Base-by-base conservation (phyloP, 2,329 filamentous ascomycete genomes). In the Albophoma yamanashiensis region DNA sequence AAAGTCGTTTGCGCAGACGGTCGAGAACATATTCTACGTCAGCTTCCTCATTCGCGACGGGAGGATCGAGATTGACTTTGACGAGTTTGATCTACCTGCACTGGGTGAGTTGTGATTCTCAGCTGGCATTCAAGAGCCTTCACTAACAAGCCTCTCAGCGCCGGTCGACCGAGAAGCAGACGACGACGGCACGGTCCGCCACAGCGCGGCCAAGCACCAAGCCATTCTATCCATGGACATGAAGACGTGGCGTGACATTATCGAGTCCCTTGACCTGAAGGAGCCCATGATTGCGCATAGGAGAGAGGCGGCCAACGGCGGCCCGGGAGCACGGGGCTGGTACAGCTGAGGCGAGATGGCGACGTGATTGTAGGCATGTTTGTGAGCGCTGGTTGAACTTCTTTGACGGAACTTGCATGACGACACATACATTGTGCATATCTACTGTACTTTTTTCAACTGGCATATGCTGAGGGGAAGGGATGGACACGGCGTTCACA, bases 11-110 rank as follows among this genome's bases (percentile, higher is more conserved):
- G 91, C 91, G 0, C 94, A 99, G 73, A 96, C 92, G 0, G 87
- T 99, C 8, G 94, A 99, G 71, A 99, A 99, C 67, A 79, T 99
- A 67, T 99, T 99, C 73, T 97, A 97, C 71, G 84, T 96, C 66
- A 95, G 91, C 70, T 99, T 99, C 69, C 76, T 99, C 62, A 91
- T 97, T 62, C 86, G 90, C 61, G 94, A 99, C 74, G 92, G 92
- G 14, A 85, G 83, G 62, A 83, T 92, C 7, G 85, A 84, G 40
- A 80, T 99, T n/a, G 79, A 83, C 3, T 82, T 85, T 60, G 92
- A 97, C 68, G 81, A 85, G 15, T 76, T 88, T 62, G 86, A 83
- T 1, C 76, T 96, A 50, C 92, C 92, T n/a, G 85, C 91, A 27
- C 74, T 97, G 56, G 79, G 92, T 96, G 79, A 79, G 89, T 81